Conservation (phyloP, 495 filamentous ascomycete species). For the Penicillium daleae region DNA sequence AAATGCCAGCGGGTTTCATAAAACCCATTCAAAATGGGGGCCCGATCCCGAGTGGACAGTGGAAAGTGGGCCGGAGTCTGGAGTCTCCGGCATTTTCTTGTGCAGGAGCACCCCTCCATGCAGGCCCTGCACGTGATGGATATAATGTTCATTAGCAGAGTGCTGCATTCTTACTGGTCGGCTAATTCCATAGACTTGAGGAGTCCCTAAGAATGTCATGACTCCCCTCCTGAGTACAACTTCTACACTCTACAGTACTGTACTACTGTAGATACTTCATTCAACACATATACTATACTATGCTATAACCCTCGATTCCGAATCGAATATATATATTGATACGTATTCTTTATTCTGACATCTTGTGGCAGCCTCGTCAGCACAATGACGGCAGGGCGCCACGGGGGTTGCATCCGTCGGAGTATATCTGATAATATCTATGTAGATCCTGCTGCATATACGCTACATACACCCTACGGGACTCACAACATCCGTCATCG, state of each 20-base stretch:
- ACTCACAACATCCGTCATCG: not conserved
- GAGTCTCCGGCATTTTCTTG: conserved; percentile 1
- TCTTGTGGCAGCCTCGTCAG: not conserved
- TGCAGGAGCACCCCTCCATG: not conserved
- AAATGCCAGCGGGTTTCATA: not conserved
- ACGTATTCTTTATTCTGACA: not conserved
- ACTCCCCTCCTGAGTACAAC: not conserved
- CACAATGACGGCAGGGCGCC: not conserved
- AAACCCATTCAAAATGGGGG: too few relatives aligned
- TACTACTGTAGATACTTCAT: too few relatives aligned
- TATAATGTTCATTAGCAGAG: not conserved
- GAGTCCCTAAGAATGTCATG: too few relatives aligned
- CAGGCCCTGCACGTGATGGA: not conserved
- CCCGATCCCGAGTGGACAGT: not conserved
- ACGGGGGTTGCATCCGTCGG: not conserved
- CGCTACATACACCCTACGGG: not conserved
- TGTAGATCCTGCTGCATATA: not conserved
- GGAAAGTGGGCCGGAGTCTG: conserved; percentile 2
- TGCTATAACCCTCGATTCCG: not conserved
- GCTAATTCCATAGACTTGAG: not conserved
- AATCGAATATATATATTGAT: not conserved
- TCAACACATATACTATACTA: not conserved
- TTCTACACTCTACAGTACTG: too few relatives aligned
- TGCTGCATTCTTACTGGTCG: not conserved
- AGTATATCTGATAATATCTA: not conserved